Evolutionary conservation across 371 early-diverging fungal species (phyloP).

Genomic region (Nematocida ironsii): DNA sequence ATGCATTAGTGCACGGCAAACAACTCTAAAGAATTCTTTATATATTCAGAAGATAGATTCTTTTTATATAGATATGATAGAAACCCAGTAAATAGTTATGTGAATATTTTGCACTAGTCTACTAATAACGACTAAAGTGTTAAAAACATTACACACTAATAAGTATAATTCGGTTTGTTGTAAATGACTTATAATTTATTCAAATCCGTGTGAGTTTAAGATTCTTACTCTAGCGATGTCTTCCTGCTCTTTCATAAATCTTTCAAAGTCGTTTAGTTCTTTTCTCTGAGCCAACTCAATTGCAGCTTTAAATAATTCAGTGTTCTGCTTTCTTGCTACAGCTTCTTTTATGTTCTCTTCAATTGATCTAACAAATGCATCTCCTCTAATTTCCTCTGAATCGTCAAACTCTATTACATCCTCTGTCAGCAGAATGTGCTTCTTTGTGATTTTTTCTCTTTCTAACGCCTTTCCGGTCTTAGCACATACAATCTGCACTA

Average conservation of each 20-base stretch:
- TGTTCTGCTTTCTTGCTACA: constrained; percentile 20
- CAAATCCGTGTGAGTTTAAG: constrained; percentile 50
- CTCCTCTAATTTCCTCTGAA: constrained; percentile 53
- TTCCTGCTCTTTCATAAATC: constrained; percentile 54
- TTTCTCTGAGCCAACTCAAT: constrained; percentile 13
- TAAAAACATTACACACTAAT: too few species aligned
- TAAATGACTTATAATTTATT: constrained; percentile 28
- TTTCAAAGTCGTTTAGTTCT: constrained; percentile 58
- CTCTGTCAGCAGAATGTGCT: constrained; percentile 36
- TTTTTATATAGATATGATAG: too few species aligned
- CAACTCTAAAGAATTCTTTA: too few species aligned
- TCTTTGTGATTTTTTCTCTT: constrained; percentile 33
- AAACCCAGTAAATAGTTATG: too few species aligned
- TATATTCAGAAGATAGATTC: too few species aligned
- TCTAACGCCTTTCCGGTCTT: constrained; percentile 48
- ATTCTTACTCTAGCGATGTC: constrained; percentile 12
- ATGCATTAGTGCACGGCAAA: too few species aligned
- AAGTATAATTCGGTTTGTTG: neutral
- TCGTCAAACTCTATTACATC: constrained; percentile 42
- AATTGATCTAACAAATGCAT: constrained; percentile 22
- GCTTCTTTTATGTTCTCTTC: constrained; percentile 44
- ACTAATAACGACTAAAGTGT: too few species aligned
- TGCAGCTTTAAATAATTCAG: neutral
- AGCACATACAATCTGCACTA: constrained; percentile 44
- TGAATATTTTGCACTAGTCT: too few species aligned